Base-by-base conservation (phyloP, 1,284 basidiomycete species). In the Ustilago loliicola region DNA sequence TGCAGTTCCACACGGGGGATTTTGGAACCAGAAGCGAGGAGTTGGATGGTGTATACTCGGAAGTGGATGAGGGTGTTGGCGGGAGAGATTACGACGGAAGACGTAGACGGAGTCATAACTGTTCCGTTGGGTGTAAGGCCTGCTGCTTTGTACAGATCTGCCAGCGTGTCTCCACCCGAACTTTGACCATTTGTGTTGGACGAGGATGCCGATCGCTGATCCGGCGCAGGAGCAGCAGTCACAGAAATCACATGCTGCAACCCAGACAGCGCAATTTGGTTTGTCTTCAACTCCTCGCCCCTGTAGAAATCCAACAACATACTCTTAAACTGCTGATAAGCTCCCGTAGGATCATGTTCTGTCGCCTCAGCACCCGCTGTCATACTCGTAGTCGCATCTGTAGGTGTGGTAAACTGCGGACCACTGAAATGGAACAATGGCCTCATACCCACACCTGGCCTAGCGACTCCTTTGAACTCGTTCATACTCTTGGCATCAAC, bases 401-500 rank as follows among this genome's bases (percentile, higher is more conserved):
- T 78, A 27, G 69, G 70, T 13, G 81, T 62, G 29, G 86, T 70
- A 65, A 87, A 87, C 60, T 86, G 81, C n/a, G 86, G 84, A 2
- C 86, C 96, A 32, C 94, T 94, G 86, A 99, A 99, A 86, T 97
- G 95, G 89, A 99, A 92, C 79, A 98, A 88, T 57, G 96, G 96
- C 80, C 93, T 92, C 81, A 95, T 92, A n/a, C 96, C 96, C 32
- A 93, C 91, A 5, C 94, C 92, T 11, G 93, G 92, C 90, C 97
- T 97, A 42, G 91, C 89, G 52, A 93, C 92, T 93, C 93, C 94
- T 88, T 95, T 94, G 88, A 97, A 93, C 48, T 91, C 90, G 13
- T 88, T 85, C 92, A 98, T 96, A 78, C 90, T 89, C 67, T 91
- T 90, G 83, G 92, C 95, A 38, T 88, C 90, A 57, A 95, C 92